Percentiles rank a stretch among this genome's conserved stretches.
Evolutionary conservation across 495 filamentous ascomycete species (phyloP).

Genomic region (Pseudevernia furfuracea): DNA sequence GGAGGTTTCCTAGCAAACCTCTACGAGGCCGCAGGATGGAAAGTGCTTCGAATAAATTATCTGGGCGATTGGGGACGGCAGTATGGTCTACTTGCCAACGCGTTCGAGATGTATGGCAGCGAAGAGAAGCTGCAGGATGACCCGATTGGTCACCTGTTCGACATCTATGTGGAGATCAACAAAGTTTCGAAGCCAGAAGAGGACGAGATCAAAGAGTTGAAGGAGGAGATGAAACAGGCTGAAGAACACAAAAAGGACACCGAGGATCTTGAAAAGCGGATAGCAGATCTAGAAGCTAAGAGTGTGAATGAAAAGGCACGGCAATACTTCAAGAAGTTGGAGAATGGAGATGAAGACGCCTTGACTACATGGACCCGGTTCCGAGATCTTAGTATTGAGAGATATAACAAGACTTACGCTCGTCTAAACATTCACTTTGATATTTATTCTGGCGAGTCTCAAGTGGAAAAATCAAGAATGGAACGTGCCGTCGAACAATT

Average conservation of each 20-base stretch:
- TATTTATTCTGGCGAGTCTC: constrained; percentile 90
- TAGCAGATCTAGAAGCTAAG: constrained; percentile 44
- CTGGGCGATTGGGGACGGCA: constrained; percentile 74
- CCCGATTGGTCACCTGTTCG: constrained; percentile 60
- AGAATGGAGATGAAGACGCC: constrained; percentile 67
- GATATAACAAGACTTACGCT: constrained; percentile 75
- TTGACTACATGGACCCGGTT: constrained; percentile 79
- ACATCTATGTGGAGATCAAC: constrained; percentile 64
- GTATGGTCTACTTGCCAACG: constrained; percentile 62
- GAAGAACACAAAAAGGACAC: constrained; percentile 45
- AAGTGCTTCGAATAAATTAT: constrained; percentile 66
- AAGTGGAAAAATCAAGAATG: constrained; percentile 79
- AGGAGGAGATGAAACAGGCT: constrained; percentile 46
- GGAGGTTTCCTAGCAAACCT: constrained; percentile 65
- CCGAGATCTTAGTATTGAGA: constrained; percentile 78
- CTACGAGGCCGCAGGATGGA: constrained; percentile 62
- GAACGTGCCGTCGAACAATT: constrained; percentile 54
- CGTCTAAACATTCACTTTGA: constrained; percentile 89
- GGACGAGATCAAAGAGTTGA: constrained; percentile 49
- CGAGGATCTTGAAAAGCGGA: constrained; percentile 41
- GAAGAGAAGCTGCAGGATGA: constrained; percentile 54
- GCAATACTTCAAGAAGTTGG: constrained; percentile 89
- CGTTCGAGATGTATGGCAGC: constrained; percentile 56
- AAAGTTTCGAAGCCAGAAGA: constrained; percentile 44
- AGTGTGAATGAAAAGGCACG: constrained; percentile 59